Conservation (phyloP, 78 protist genomes). For the Chrysochromulina tobinii region DNA sequence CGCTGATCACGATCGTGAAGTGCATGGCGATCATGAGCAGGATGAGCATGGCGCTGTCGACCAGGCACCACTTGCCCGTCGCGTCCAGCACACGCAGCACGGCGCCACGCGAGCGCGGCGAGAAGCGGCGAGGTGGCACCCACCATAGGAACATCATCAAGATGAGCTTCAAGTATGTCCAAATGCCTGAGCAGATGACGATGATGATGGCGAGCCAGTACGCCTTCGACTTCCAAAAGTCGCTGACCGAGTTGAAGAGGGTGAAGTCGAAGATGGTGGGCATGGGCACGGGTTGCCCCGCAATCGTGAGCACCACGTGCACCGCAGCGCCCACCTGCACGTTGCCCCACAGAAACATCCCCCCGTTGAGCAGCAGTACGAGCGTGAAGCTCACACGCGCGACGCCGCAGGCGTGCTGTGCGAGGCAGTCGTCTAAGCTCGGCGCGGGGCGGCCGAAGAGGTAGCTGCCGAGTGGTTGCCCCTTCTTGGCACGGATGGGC, state of each 20-base stretch:
- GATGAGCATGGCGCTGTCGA: neutral
- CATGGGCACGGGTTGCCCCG: neutral
- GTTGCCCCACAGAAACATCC: neutral
- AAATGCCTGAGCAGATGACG: neutral
- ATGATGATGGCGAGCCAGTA: neutral
- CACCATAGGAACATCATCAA: neutral
- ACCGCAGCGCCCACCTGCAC: neutral
- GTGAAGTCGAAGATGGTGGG: neutral
- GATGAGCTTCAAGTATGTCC: neutral
- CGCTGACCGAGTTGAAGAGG: neutral
- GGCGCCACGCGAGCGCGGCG: neutral
- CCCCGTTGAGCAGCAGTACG: neutral
- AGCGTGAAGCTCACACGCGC: no score
- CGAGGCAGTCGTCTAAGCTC: no score
- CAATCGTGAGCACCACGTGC: neutral
- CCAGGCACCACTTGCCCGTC: neutral
- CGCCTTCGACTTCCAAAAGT: neutral
- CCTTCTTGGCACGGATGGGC: no score
- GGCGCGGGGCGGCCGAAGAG: no score
- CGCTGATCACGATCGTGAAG: neutral
- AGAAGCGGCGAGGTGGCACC: neutral
- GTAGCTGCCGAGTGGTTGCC: no score
- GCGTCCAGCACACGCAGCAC: neutral
- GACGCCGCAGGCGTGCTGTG: no score
- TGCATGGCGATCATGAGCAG: neutral